These are phyloP conservation scores for Coemansia sp. DNA, from an alignment of 192 early-diverging fungal species.

Conservation along the genomic window DNA sequence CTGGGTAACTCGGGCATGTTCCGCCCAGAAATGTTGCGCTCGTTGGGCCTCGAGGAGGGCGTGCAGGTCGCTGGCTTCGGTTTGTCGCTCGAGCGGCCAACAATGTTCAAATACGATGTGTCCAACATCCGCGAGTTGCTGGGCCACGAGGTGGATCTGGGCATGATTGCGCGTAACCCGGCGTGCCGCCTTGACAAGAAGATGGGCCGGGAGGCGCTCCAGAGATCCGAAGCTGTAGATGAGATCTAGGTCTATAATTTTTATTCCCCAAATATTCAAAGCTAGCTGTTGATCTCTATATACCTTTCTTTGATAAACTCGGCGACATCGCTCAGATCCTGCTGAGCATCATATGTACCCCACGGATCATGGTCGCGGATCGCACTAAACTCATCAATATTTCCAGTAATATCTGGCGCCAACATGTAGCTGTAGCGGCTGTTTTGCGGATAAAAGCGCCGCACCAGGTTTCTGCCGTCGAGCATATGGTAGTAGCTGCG, in stretches of 20 bases:
- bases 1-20: conserved; percentile 99
- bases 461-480: conserved; percentile 41
- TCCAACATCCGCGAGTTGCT: conserved; percentile 92
- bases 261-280: background rate
- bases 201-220: conserved; percentile 40
- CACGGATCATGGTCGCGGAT: conserved; percentile 53
- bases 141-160: conserved; percentile 92
- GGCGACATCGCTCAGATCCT: conserved; percentile 22
- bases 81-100: conserved; percentile 93
- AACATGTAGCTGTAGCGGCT: conserved; percentile 55
- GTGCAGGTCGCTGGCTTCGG: conserved; percentile 98
- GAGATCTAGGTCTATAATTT: conserved; percentile 8
- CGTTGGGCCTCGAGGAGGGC: conserved; percentile 92
- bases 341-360: conserved; percentile 29
- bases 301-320: conserved; percentile 29
- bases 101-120: conserved; percentile 97
- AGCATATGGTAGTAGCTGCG: conserved; percentile 45
- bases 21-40: conserved; percentile 97
- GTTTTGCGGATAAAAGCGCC: conserved; percentile 47
- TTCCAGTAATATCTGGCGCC: conserved; percentile 30
- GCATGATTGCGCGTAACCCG: conserved; percentile 85
- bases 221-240: conserved; percentile 1
- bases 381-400: conserved; percentile 42
- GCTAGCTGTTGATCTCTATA: conserved; percentile 1
- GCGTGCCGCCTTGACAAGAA: conserved; percentile 89